phyloP scores from a whole-genome alignment of 2,329 filamentous ascomycete species.

The Cladosporium sp. region DNA sequence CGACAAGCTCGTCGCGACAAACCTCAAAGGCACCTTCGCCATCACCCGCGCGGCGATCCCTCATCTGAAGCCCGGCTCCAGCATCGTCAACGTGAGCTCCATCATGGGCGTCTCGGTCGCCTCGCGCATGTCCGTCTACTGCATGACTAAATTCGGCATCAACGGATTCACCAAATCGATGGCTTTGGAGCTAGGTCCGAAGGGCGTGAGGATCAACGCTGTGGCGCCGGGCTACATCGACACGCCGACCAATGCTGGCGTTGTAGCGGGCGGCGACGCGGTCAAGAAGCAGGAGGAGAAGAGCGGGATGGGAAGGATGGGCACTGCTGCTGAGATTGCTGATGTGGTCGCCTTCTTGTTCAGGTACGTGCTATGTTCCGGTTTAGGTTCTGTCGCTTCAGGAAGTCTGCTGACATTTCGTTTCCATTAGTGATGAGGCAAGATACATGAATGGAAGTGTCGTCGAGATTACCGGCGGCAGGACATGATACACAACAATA shows the following conservation, averaged over 20 bases:
- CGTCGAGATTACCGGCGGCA: slow-evolving; percentile 43
- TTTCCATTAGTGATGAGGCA: slow-evolving; percentile 31
- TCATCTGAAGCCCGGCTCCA: slow-evolving; percentile 30
- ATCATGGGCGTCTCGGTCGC: slow-evolving; percentile 33
- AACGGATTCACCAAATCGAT: slow-evolving; percentile 42
- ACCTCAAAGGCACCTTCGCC: slow-evolving; percentile 37
- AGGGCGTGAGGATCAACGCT: slow-evolving; percentile 35
- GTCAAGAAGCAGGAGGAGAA: slow-evolving; percentile 35
- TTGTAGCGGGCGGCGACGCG: slow-evolving; percentile 42
- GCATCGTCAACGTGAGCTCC: slow-evolving; percentile 39
- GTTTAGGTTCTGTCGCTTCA: background rate
- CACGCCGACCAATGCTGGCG: slow-evolving; percentile 44
- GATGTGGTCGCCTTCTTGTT: slow-evolving; percentile 47
- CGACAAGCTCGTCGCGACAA: slow-evolving; percentile 34
- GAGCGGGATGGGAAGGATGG: slow-evolving; percentile 39
- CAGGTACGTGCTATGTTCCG: slow-evolving; percentile 27
- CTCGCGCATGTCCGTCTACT: slow-evolving; percentile 38
- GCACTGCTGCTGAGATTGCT: slow-evolving; percentile 43
- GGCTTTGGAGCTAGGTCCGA: slow-evolving; percentile 34
- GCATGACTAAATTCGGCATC: slow-evolving; percentile 38
- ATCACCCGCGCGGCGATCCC: slow-evolving; percentile 37
- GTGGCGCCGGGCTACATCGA: slow-evolving; percentile 40
- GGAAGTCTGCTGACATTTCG: background rate
- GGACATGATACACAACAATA: slow-evolving; percentile 4
- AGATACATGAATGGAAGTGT: slow-evolving; percentile 45